Percentiles rank a stretch among this genome's conserved stretches.
Conservation (phyloP, 2,329 filamentous ascomycete genomes). For the Exophiala dermatitidis region DNA sequence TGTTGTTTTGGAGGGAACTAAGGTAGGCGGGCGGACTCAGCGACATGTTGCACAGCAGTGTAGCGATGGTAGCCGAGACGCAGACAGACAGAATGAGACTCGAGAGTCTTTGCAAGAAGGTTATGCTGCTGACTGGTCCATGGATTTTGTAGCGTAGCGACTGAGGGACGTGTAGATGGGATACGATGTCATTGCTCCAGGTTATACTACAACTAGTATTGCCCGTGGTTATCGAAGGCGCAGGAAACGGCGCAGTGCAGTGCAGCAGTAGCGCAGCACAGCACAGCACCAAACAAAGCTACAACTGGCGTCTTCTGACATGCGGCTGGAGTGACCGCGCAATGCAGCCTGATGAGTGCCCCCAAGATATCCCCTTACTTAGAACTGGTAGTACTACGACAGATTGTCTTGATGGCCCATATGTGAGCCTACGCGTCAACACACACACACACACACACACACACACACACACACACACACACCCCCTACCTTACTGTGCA, state of each 20-base stretch:
- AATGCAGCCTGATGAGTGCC: neutral
- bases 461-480: neutral
- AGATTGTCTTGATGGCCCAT: too few species aligned
- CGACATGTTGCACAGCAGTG: slow-evolving; percentile 56
- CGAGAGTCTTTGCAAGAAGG: neutral
- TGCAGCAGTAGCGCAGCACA: too few species aligned
- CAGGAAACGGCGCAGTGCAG: neutral
- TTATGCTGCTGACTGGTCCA: neutral
- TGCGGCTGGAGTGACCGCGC: slow-evolving; percentile 3
- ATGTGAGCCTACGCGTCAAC: slow-evolving; percentile 11
- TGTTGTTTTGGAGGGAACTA: slow-evolving; percentile 88
- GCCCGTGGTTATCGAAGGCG: slow-evolving; percentile 3
- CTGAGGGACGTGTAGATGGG: slow-evolving; percentile 4
- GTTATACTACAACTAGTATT: neutral
- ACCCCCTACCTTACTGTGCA: neutral
- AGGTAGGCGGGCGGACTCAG: slow-evolving; percentile 75
- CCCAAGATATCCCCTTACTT: too few species aligned
- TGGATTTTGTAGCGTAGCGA: neutral
- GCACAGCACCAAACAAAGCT: neutral
- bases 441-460: neutral
- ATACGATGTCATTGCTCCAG: slow-evolving; percentile 12
- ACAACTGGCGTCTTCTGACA: neutral
- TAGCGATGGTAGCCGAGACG: neutral
- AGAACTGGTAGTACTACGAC: too few species aligned
- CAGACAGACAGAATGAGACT: slow-evolving; percentile 1